Conservation (phyloP, 2,329 filamentous ascomycete species). For the Metarhizium rileyi region DNA sequence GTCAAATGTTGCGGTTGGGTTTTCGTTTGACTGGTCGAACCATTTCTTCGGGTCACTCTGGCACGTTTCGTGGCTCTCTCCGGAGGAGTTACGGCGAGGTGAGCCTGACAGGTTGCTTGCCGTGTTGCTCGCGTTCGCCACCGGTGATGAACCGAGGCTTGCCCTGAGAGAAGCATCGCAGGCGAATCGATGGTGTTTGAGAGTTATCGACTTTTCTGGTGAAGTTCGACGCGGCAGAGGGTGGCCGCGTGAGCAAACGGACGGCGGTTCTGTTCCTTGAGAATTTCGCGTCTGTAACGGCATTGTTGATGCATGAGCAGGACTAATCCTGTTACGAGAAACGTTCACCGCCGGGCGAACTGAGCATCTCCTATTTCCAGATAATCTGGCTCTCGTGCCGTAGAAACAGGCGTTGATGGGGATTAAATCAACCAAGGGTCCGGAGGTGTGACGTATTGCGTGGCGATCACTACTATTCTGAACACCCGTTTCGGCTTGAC, state of each 20-base stretch:
- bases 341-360: neutral
- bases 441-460: neutral
- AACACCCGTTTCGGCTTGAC: neutral
- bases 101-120: slow-evolving; percentile 13
- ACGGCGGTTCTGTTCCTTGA: slow-evolving; percentile 16
- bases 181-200: slow-evolving; percentile 35
- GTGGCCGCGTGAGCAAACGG: slow-evolving; percentile 22
- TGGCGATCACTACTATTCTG: neutral
- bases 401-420: neutral
- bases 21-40: slow-evolving; percentile 45
- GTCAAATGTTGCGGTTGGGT: slow-evolving; percentile 33
- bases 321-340: neutral
- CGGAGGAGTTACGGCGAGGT: slow-evolving; percentile 33
- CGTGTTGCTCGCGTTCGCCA: slow-evolving; percentile 9
- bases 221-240: slow-evolving; percentile 34
- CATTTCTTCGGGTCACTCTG: slow-evolving; percentile 42
- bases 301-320: slow-evolving; percentile 19
- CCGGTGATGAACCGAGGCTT: slow-evolving; percentile 15
- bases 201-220: slow-evolving; percentile 36
- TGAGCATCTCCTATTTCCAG: neutral
- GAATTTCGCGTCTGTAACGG: slow-evolving; percentile 15
- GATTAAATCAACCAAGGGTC: neutral
- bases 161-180: slow-evolving; percentile 29
- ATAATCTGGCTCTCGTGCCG: neutral
- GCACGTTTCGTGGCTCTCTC: slow-evolving; percentile 38